Base-by-base conservation (phyloP, 352 stramenopile genomes). In the Pythium diclinum region DNA sequence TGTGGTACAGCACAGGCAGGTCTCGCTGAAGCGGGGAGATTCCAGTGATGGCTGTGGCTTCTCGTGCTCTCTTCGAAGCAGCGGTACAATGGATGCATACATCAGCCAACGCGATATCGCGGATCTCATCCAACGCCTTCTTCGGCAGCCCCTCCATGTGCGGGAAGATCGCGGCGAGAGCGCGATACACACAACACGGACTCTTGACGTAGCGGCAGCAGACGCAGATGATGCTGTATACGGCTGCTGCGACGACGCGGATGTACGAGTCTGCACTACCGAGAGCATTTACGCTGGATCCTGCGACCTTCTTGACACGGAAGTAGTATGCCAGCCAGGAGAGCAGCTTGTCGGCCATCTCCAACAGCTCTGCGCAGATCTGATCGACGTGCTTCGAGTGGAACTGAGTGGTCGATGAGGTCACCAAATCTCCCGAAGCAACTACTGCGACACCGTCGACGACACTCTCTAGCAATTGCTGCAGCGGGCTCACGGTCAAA, bases 191-290 rank as follows among this genome's bases (percentile, higher is more conserved):
- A 49, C 87, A 95, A 55, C 85, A 93, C 10, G 82, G 79, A 34
- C 74, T 76, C 51, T 83, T 87, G 16, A 82, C 65, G 56, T 91
- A 91, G 10, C 81, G 78, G 55, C 69, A 78, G 58, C 81, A 86
- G 28, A 88, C 61, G 47, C 76, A 89, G 23, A 95, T 78, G 17
- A 79, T 81, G 30, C 84, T 94, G 71, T 94, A 91, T 34, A 95
- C 74, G 23, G 80, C 72, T 6, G 82, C 81, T 5, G 82, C 68
- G 7, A 80, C 84, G 9, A 94, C 62, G 5, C 79, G 79, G 13
- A 93, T 74, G 46, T 81, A 91, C 44, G 44, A 51, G 25, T 87
- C 81, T 16, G 67, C 63, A 56, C 65, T 65, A 78, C 48, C 33
- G 0, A 33, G 21, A 44, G 23, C 44, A 25, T 19, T 19, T 28